These are phyloP conservation scores for Aphanomyces astaci DNA, from an alignment of 352 stramenopile genomes.

Conservation along the genomic window DNA sequence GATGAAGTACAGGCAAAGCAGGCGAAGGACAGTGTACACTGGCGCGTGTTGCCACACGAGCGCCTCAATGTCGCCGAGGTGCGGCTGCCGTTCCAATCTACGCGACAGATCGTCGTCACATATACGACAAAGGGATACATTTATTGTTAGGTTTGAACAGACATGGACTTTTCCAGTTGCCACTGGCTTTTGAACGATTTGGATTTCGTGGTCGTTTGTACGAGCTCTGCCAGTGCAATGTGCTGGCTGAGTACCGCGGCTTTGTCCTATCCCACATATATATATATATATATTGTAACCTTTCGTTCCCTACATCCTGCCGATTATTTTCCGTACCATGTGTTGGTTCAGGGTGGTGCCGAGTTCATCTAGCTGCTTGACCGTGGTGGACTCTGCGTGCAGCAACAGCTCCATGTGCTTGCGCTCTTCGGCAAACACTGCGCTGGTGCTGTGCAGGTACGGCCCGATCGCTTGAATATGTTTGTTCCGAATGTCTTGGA, in stretches of 20 bases:
- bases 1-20: background rate
- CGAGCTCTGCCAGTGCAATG: constrained; percentile 1
- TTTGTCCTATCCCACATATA: background rate
- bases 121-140: background rate
- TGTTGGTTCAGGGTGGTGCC: background rate
- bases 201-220: constrained; percentile 16
- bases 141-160: background rate
- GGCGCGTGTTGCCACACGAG: constrained; percentile 18
- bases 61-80: constrained; percentile 20
- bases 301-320: too few relatives aligned
- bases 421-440: constrained; percentile 3
- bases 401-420: constrained; percentile 1
- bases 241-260: constrained; percentile 3
- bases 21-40: background rate
- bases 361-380: constrained; percentile 1
- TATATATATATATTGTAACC: too few relatives aligned
- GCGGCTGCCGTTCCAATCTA: constrained; percentile 13
- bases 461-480: constrained; percentile 19
- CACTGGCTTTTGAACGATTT: constrained; percentile 8
- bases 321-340: background rate
- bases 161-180: constrained; percentile 19
- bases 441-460: constrained; percentile 11
- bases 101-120: background rate
- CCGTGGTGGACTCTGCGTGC: background rate
- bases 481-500: constrained; percentile 14